Evolutionary conservation across 129 eudicot genomes (phyloP).

Genomic region (sunflower (Helianthus annuus)): HanXRQr2.0-SUNRISE NC_035439.2:131833049-131833548

Average conservation of each 20-base stretch:
- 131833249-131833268: neutral
- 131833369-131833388: neutral
- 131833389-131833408: neutral
- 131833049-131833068: neutral
- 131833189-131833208: neutral
- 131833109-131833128: slow-evolving; percentile 98
- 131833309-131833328: slow-evolving; percentile 8
- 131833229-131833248: neutral
- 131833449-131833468: neutral
- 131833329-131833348: neutral
- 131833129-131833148: slow-evolving; percentile 98
- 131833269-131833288: slow-evolving; percentile 10
- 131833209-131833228: slow-evolving; percentile 4
- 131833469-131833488: neutral
- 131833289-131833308: neutral
- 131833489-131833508: neutral
- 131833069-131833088: slow-evolving; percentile 97
- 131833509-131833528: neutral
- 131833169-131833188: neutral
- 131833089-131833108: slow-evolving; percentile 90
- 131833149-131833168: slow-evolving; percentile 76
- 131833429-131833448: neutral
- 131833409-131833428: neutral
- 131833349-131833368: neutral
- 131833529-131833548: no score